Evolutionary conservation across 2,329 filamentous ascomycete species (phyloP).

Genomic region (Arthrobotrys musiformis): DNA sequence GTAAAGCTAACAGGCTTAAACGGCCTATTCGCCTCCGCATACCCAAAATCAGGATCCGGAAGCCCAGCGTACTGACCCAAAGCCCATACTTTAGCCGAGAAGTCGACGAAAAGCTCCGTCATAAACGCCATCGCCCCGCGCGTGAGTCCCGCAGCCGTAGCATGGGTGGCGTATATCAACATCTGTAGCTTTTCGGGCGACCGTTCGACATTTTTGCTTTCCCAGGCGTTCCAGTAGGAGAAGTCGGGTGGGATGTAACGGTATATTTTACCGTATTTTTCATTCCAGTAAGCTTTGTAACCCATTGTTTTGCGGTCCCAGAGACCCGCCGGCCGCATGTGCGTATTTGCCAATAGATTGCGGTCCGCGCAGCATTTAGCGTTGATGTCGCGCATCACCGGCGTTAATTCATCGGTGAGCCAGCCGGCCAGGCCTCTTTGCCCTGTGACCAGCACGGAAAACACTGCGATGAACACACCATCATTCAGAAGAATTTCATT

Average conservation of each 20-base stretch:
- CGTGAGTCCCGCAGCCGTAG: not conserved
- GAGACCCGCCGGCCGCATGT: slow-evolving; percentile 4
- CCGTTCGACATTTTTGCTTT: not conserved
- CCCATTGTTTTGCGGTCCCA: slow-evolving; percentile 17
- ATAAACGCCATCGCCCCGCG: slow-evolving; percentile 6
- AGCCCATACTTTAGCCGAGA: not conserved
- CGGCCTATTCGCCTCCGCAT: not conserved
- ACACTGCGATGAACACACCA: not conserved
- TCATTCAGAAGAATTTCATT: slow-evolving; percentile 17
- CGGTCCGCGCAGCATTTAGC: not conserved
- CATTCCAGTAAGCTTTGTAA: not conserved
- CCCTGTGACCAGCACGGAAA: not conserved
- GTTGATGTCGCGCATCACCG: slow-evolving; percentile 23
- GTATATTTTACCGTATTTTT: slow-evolving; percentile 28
- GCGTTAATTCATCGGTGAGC: not conserved
- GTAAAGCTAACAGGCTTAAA: not conserved
- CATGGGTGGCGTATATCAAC: slow-evolving; percentile 2
- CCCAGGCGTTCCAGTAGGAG: slow-evolving; percentile 17
- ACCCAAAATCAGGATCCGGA: slow-evolving; percentile 9
- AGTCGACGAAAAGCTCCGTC: slow-evolving; percentile 14
- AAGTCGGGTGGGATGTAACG: slow-evolving; percentile 14
- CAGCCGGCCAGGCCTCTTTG: not conserved
- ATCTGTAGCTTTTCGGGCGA: not conserved
- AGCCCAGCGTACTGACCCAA: not conserved
- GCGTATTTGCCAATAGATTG: slow-evolving; percentile 3